Evolutionary conservation across 1,284 basidiomycete species (phyloP).

Genomic region (Melampsora occidentalis): DNA sequence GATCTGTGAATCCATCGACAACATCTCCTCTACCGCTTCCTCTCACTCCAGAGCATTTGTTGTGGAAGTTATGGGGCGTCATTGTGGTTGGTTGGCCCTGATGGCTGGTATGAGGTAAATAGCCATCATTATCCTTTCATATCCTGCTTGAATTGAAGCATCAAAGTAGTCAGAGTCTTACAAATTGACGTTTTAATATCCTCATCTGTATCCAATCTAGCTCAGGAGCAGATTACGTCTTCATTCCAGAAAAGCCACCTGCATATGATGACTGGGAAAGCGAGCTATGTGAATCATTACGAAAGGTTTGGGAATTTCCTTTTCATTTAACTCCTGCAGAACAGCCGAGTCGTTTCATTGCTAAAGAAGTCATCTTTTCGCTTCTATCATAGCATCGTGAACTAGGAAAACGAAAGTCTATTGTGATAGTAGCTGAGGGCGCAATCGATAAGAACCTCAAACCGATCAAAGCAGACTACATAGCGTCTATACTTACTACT

Average conservation of each 20-base stretch:
- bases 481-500: conserved; percentile 83
- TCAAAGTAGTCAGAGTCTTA: too few relatives aligned
- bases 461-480: conserved; percentile 82
- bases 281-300: conserved; percentile 84
- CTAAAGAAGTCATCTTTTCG: conserved; percentile 9
- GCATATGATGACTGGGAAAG: conserved; percentile 76
- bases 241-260: conserved; percentile 92
- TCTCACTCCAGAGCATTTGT: conserved; percentile 98
- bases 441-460: conserved; percentile 82
- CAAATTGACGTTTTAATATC: conserved; percentile 10
- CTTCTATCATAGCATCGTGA: conserved; percentile 68
- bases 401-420: conserved; percentile 92
- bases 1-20: conserved; percentile 96
- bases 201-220: conserved; percentile 55
- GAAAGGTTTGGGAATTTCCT: conserved; percentile 61
- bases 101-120: conserved; percentile 83
- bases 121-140: background rate
- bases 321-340: conserved; percentile 10
- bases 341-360: background rate
- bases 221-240: conserved; percentile 92
- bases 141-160: too few relatives aligned
- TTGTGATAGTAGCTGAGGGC: conserved; percentile 96
- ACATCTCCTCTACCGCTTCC: conserved; percentile 92
- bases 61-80: conserved; percentile 96
- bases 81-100: conserved; percentile 95